Percentiles rank a stretch among this genome's conserved stretches.
phyloP scores from a whole-genome alignment of 2,329 filamentous ascomycete species.

The Paraconiothyrium sp. region DNA sequence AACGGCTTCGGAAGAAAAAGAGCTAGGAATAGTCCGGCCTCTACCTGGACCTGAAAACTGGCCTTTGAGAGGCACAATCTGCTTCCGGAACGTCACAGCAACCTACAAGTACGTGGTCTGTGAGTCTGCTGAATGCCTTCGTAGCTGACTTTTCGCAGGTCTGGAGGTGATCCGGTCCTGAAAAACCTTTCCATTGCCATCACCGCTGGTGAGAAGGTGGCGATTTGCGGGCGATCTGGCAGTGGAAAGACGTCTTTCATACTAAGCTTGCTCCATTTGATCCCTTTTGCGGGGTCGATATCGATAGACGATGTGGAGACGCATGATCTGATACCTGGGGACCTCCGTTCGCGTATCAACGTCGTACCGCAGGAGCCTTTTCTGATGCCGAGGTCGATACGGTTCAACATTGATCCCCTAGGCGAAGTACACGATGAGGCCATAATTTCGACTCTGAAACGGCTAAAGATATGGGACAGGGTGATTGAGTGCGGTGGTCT shows the following conservation, averaged over 20 bases:
- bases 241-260: conserved; percentile 51
- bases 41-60: conserved; percentile 44
- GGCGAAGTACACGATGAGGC: conserved; percentile 39
- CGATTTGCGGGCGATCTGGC: conserved; percentile 61
- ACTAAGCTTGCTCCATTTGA: conserved; percentile 55
- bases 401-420: conserved; percentile 57
- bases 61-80: conserved; percentile 50
- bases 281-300: conserved; percentile 50
- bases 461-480: conserved; percentile 52
- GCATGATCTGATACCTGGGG: conserved; percentile 46
- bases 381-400: conserved; percentile 55
- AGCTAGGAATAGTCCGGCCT: conserved; percentile 37
- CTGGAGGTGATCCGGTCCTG: conserved; percentile 40
- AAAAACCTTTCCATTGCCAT: conserved; percentile 55
- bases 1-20: conserved; percentile 59
- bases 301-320: conserved; percentile 58
- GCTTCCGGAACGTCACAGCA: conserved; percentile 47
- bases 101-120: conserved; percentile 28
- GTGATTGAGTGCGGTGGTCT: conserved; percentile 35
- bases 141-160: conserved; percentile 11
- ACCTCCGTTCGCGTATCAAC: conserved; percentile 53
- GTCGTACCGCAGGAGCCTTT: conserved; percentile 60
- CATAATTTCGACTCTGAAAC: conserved; percentile 50
- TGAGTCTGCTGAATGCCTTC: background rate
- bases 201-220: conserved; percentile 53